Percentiles rank a stretch among this genome's conserved stretches.
Evolutionary conservation across 768 basidiomycete genomes (phyloP).

Genomic region (Xerocomellus chrysenteron): DNA sequence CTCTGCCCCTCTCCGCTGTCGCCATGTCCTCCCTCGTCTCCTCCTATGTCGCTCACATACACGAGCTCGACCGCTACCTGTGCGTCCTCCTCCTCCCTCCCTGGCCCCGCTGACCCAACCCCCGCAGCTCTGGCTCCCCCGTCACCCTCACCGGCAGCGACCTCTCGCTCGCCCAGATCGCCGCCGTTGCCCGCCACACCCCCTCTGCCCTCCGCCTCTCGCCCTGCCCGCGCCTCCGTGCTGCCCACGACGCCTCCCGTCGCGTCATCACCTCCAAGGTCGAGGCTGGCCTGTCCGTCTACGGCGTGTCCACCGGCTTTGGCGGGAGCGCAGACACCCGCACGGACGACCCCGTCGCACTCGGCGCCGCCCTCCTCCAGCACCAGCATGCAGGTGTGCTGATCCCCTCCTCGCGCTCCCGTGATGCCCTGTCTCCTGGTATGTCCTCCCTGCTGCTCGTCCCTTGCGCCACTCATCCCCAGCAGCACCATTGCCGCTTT

Average conservation of each 20-base stretch:
- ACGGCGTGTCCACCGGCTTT: constrained; percentile 84
- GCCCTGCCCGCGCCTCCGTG: constrained; percentile 33
- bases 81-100: constrained; percentile 30
- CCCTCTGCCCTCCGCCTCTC: constrained; percentile 30
- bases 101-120: constrained; percentile 3
- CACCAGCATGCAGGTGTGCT: constrained; percentile 74
- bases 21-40: constrained; percentile 40
- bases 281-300: constrained; percentile 64
- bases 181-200: constrained; percentile 66
- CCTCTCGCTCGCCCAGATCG: constrained; percentile 73
- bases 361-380: constrained; percentile 82
- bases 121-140: constrained; percentile 54
- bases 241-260: constrained; percentile 61
- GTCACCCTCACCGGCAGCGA: constrained; percentile 67
- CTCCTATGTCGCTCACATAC: constrained; percentile 57
- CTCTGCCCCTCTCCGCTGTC: background rate
- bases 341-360: constrained; percentile 67
- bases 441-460: background rate
- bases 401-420: constrained; percentile 51
- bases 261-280: constrained; percentile 67
- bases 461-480: background rate
- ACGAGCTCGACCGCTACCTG: constrained; percentile 67
- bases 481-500: constrained; percentile 53
- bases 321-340: constrained; percentile 89
- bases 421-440: background rate